Evolutionary conservation across 768 basidiomycete genomes (phyloP).

Genomic region (Boletellus ananas): DNA sequence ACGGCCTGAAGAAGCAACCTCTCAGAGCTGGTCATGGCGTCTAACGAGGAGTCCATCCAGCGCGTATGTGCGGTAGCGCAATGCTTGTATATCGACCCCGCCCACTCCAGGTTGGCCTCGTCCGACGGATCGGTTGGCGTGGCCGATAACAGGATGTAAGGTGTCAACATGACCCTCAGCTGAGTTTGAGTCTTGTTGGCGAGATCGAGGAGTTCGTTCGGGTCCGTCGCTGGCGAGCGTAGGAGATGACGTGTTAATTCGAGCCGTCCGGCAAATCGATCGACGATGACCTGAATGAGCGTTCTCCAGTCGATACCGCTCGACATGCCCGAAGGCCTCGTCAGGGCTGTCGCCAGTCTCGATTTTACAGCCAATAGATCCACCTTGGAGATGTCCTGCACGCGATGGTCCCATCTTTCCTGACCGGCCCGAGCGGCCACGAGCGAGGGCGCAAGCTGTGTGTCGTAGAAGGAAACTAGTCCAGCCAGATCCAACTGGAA

Average conservation of each 20-base stretch:
- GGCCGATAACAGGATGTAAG: constrained; percentile 7
- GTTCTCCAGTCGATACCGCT: constrained; percentile 43
- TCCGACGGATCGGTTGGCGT: background rate
- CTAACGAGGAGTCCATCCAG: background rate
- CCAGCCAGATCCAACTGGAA: constrained; percentile 18
- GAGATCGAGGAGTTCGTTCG: constrained; percentile 6
- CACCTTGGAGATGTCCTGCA: constrained; percentile 4
- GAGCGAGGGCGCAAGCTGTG: constrained; percentile 9
- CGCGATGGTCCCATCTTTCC: constrained; percentile 16
- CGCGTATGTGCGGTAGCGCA: constrained; percentile 11
- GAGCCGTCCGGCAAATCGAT: constrained; percentile 42
- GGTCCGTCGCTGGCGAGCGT: constrained; percentile 14
- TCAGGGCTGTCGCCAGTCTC: constrained; percentile 1
- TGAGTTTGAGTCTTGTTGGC: constrained; percentile 11
- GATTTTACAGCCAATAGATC: constrained; percentile 4
- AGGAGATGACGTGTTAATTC: constrained; percentile 38
- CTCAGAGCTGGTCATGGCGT: constrained; percentile 11
- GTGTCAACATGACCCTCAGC: constrained; percentile 17
- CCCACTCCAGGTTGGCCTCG: constrained; percentile 6
- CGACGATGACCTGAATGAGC: constrained; percentile 35
- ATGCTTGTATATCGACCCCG: constrained; percentile 3
- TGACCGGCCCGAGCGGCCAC: constrained; percentile 6
- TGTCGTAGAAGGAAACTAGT: constrained; percentile 23
- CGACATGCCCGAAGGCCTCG: background rate
- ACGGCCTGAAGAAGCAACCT: constrained; percentile 7